These are phyloP conservation scores for Penicillium maclennaniae DNA, from an alignment of 495 filamentous ascomycete species.

Conservation along the genomic window DNA sequence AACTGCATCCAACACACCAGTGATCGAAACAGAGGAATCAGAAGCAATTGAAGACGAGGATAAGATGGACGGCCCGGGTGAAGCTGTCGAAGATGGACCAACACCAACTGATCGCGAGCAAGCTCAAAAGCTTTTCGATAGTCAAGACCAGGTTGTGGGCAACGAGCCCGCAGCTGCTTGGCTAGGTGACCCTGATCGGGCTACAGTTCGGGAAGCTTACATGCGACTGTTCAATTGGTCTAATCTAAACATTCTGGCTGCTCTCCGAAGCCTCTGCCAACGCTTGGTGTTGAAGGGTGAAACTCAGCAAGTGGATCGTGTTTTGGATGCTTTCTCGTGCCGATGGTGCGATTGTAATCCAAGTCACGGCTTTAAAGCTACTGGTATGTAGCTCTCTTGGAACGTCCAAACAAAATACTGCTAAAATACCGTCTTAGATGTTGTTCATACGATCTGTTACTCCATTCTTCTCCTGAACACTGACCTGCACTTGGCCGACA, in stretches of 20 bases:
- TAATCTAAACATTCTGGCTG: slow-evolving; percentile 73
- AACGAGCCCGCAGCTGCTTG: slow-evolving; percentile 80
- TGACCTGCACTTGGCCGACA: slow-evolving; percentile 90
- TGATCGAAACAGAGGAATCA: slow-evolving; percentile 31
- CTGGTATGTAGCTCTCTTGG: slow-evolving; percentile 51
- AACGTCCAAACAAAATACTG: not conserved
- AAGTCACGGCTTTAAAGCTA: slow-evolving; percentile 87
- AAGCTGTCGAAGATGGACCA: slow-evolving; percentile 32
- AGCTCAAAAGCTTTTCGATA: slow-evolving; percentile 78
- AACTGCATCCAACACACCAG: slow-evolving; percentile 45
- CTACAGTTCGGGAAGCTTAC: slow-evolving; percentile 72
- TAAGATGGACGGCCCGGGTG: slow-evolving; percentile 20
- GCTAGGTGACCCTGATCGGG: slow-evolving; percentile 73
- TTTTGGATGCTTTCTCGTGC: slow-evolving; percentile 80
- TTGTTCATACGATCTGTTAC: slow-evolving; percentile 96
- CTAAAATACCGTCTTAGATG: slow-evolving; percentile 54
- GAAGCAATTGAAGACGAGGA: slow-evolving; percentile 19
- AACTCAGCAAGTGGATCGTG: slow-evolving; percentile 94
- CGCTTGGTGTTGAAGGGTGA: slow-evolving; percentile 85
- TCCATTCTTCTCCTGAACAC: slow-evolving; percentile 94
- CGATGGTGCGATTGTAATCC: slow-evolving; percentile 95
- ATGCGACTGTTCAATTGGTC: slow-evolving; percentile 89
- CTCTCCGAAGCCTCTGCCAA: slow-evolving; percentile 75
- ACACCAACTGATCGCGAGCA: slow-evolving; percentile 61
- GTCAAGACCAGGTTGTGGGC: slow-evolving; percentile 73